Base-by-base conservation (phyloP, 352 stramenopile genomes). In the Globisporangium ultimum region DNA sequence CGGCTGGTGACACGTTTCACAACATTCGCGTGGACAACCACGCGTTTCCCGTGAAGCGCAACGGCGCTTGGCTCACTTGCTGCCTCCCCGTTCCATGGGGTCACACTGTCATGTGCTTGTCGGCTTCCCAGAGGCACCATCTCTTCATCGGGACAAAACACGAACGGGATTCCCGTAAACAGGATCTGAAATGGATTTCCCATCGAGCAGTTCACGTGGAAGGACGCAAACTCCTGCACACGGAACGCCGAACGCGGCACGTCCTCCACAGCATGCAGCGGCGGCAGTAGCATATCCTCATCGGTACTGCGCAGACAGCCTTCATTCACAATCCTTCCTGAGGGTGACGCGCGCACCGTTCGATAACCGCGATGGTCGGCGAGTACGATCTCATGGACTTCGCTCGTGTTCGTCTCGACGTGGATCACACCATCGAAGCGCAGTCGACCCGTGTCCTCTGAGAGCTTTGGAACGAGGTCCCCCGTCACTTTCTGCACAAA, bases 351-450 rank as follows among this genome's bases (percentile, higher is more conserved):
- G 9, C 53, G 51, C 1, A 51, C 41, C 22, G 52, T 61, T 7
- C 65, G 68, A 21, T 67, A 78, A 13, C 72, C 75, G 45, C 72
- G 75, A 48, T 84, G 72, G 53, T 80, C 68, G 13, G 18, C 54
- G 21, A 85, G 55, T n/a, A 74, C 58, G 11, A 73, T 52, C 52
- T 70, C 47, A 20, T 58, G 49, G 10, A 52, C 41, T 41, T 81
- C 50, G 48, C 51, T 75, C 17, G 20, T n/a, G 58, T 57, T 66
- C 12, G 49, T 49, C 45, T 58, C 48, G 22, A 78, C 48, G 24
- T 52, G 36, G 48, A 82, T 67, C 24, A 34, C 60, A 40, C 72
- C 72, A 53, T 82, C 63, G 48, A 82, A 85, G 48, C 75, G 52
- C 14, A 85, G 64, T 20, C 47, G 60, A 1, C 50, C 68, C n/a